These are phyloP conservation scores for Mortierella hygrophila DNA, from an alignment of 192 early-diverging fungal species.

Conservation along the genomic window DNA sequence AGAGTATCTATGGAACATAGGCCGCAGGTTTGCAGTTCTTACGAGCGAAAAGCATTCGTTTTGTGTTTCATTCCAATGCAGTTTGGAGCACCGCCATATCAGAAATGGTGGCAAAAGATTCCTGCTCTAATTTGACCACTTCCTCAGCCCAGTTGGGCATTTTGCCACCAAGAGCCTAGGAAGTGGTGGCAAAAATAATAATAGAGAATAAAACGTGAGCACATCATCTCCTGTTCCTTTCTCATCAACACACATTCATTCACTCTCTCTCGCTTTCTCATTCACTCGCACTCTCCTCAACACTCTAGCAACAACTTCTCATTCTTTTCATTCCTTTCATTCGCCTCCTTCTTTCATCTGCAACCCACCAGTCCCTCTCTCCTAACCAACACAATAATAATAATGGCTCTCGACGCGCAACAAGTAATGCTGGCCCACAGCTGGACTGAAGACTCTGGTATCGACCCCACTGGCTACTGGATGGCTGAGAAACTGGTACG, in stretches of 20 bases:
- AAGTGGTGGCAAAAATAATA: too few species aligned
- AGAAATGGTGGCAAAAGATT: constrained; percentile 18
- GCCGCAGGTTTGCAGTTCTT: too few species aligned
- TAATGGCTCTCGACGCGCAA: constrained; percentile 42
- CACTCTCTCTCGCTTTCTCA: neutral
- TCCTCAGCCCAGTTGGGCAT: too few species aligned
- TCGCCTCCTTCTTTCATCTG: neutral
- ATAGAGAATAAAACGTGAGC: too few species aligned
- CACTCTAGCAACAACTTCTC: neutral
- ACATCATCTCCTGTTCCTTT: too few species aligned
- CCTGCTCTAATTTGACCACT: too few species aligned
- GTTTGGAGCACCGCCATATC: neutral
- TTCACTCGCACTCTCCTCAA: neutral
- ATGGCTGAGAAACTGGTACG: constrained; percentile 75
- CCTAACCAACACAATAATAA: neutral
- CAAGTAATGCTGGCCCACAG: constrained; percentile 57
- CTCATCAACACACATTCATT: neutral
- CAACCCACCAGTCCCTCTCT: neutral
- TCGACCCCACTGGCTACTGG: constrained; percentile 79
- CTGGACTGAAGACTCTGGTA: constrained; percentile 52
- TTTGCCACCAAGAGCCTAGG: too few species aligned
- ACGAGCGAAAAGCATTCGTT: too few species aligned
- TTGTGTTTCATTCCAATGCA: too few species aligned
- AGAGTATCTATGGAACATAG: too few species aligned
- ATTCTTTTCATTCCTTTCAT: neutral